Base-by-base conservation (phyloP, 306 rosid species). In the Betula pendula region DNA sequence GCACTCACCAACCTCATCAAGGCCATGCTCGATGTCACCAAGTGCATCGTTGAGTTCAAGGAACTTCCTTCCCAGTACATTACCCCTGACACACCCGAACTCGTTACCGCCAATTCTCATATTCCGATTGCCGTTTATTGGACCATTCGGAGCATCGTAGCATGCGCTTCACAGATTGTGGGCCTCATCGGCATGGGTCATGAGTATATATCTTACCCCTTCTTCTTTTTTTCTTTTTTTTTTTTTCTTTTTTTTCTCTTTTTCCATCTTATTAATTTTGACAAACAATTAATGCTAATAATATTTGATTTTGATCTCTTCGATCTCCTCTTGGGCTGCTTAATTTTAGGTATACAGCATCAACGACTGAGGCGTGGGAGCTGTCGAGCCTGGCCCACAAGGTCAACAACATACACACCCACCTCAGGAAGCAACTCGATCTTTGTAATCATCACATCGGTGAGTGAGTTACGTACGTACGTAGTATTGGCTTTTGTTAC, bases 321-420 rank as follows among this genome's bases (percentile, higher is more conserved):
- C n/a, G n/a, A n/a, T n/a, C n/a, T n/a, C n/a, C 45, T 49, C 13
- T 22, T 69, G 70, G 65, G 35, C 35, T 76, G 66, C 33, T 72
- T n/a, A n/a, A n/a, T n/a, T 45, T 75, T 72, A 90, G 97, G 83
- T 74, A 77, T 14, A 8, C 77, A 49, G 62, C 87, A 76, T 49
- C 85, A 72, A 80, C 74, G 31, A 58, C 86, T n/a, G 95, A 91
- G 70, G 40, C 88, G 9, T 94, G 98, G 96, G 97, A 94, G 70
- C 81, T 90, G 44, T 82, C 96, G 0, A 89, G 90, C 48, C 81
- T 89, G 91, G 81, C 88, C 1, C 90, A 90, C 68, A 90, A 86
- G 86, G 84, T 90, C 5, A 84, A 81, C 48, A 85, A 33, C 71
- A 80, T 94, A 50, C 76, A 78, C 62, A 74, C 82, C 55, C 91